Evolutionary conservation across 805 yeast genomes (phyloP), one percentile per base, ranked within the genome.

Genomic region (Metschnikowia reukaufii): DNA sequence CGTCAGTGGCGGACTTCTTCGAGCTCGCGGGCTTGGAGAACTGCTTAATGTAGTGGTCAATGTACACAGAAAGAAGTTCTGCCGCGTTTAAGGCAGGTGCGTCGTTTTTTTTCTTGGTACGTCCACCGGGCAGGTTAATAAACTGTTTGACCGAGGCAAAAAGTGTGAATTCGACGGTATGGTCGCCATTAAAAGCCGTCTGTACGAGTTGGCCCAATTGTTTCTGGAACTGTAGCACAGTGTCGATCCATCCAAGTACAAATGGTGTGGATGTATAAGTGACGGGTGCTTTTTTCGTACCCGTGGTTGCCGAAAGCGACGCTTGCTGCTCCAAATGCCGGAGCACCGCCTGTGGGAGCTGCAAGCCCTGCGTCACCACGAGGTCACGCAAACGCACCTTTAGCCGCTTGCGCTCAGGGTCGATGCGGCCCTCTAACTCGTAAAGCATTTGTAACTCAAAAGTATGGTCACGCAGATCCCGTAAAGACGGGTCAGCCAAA

Each of bases 191-290:
- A 53, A 84, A 81, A 2, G 86, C 69, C 6, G 63, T 61, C 19
- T 68, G 65, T 23, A 81, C 63, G 2, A 90, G 68, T 2, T 38
- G 25, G 31, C 76, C 77, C 55, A 79, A 80, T 48, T 79, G 79
- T 4, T 66, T 68, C 53, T 78, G 83, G 47, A 81, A 66, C 9
- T 60, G 63, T 9, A 87, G 61, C 3, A 87, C 73, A 23, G 76
- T 70, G 36, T 78, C 78, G 8, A 87, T 76, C 92, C 95, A 90
- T 44, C 73, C 71, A 2, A 79, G 72, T 0, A 96, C 94, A 54
- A 76, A 78, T 42, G 71, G 67, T 7, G 83, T 64, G 48, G 76
- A 66, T 43, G 49, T 59, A 16, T 60, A 47, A 34, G 56, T 44
- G 13, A 45, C 39, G 3, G 50, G 20, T n/a, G 33, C 25, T 21